These are phyloP conservation scores for Aspergillus bombycis DNA, from an alignment of 2,329 filamentous ascomycete species.

Conservation along the genomic window DNA sequence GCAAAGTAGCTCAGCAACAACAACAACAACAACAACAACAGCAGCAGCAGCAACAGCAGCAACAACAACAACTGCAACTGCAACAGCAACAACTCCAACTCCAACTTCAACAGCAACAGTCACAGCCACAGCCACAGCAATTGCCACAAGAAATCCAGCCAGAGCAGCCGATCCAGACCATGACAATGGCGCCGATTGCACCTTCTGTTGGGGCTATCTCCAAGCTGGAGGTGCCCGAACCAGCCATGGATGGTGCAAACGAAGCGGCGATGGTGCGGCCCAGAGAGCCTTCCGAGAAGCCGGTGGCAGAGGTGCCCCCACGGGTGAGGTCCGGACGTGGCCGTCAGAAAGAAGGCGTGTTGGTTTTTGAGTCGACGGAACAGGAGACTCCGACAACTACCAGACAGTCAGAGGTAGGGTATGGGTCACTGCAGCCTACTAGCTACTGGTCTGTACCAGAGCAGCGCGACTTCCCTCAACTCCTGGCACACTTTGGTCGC, in stretches of 20 bases:
- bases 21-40: constrained; percentile 23
- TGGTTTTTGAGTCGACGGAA: constrained; percentile 41
- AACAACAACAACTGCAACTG: constrained; percentile 11
- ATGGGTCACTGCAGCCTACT: constrained; percentile 47
- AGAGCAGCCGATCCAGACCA: constrained; percentile 11
- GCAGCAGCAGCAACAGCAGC: constrained; percentile 21
- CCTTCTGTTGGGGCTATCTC: constrained; percentile 27
- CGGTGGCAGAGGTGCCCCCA: constrained; percentile 24
- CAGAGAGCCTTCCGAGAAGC: constrained; percentile 35
- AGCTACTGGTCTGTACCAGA: constrained; percentile 59
- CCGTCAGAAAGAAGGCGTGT: constrained; percentile 37
- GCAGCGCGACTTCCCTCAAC: constrained; percentile 49
- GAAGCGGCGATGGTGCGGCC: constrained; percentile 22
- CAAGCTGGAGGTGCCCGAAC: constrained; percentile 31
- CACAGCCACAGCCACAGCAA: constrained; percentile 21
- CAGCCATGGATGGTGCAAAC: constrained; percentile 20
- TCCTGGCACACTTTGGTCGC: constrained; percentile 51
- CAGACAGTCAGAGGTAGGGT: constrained; percentile 35
- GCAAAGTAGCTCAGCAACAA: constrained; percentile 37
- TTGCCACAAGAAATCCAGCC: constrained; percentile 16
- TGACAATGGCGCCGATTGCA: constrained; percentile 9
- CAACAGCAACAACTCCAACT: constrained; percentile 16
- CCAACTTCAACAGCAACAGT: constrained; percentile 27
- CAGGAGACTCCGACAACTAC: constrained; percentile 26
- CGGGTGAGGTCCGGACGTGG: constrained; percentile 33